Evolutionary conservation across 768 basidiomycete genomes (phyloP).

Genomic region (Austroboletus festivus): DNA sequence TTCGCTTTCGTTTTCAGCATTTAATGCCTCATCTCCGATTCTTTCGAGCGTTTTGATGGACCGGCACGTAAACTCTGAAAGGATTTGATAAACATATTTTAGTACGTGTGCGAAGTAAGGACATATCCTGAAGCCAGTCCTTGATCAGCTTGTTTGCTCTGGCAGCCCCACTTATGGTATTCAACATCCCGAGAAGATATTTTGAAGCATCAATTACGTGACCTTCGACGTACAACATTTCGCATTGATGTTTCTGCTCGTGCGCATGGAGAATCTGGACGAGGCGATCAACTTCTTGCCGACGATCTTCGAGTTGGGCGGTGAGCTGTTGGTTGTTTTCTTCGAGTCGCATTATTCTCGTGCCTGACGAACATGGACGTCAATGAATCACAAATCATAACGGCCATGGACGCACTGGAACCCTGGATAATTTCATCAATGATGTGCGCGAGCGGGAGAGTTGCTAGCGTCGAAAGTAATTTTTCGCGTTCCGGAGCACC

Average conservation of each 20-base stretch:
- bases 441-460: too few relatives aligned
- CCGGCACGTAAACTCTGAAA: neutral
- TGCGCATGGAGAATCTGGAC: neutral
- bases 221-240: neutral
- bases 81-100: too few relatives aligned
- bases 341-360: too few relatives aligned
- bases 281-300: too few relatives aligned
- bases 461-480: too few relatives aligned
- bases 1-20: neutral
- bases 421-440: too few relatives aligned
- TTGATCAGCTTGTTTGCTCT: neutral
- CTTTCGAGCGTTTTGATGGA: neutral
- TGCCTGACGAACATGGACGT: too few relatives aligned
- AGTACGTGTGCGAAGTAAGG: neutral
- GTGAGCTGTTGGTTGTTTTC: too few relatives aligned
- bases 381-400: too few relatives aligned
- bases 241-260: conserved; percentile 6
- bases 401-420: too few relatives aligned
- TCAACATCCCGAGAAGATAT: neutral
- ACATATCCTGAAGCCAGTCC: conserved; percentile 5
- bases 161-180: neutral
- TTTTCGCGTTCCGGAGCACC: too few relatives aligned
- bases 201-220: neutral
- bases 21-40: neutral
- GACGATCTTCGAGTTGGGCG: too few relatives aligned